Percentiles rank a stretch among this genome's conserved stretches.
phyloP scores from a whole-genome alignment of 2,329 filamentous ascomycete genomes.

The Xylaria sp. region DNA sequence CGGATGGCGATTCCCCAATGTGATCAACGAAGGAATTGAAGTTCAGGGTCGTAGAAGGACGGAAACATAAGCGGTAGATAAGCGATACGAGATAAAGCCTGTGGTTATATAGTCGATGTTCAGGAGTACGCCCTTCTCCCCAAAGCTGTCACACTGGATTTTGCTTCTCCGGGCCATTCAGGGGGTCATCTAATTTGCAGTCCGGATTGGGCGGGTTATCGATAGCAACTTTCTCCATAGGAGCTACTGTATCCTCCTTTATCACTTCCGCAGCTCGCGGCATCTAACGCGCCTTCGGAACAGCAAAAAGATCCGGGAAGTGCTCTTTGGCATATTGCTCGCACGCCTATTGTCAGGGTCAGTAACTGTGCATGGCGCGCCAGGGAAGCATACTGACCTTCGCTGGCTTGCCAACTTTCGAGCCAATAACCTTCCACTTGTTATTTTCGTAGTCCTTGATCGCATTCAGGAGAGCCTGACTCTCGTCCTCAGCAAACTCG shows the following conservation, averaged over 20 bases:
- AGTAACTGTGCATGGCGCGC: constrained; percentile 8
- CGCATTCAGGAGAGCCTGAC: constrained; percentile 74
- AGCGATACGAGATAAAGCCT: neutral
- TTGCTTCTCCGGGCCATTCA: too few relatives aligned
- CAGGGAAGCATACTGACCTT: constrained; percentile 55
- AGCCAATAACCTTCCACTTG: constrained; percentile 96
- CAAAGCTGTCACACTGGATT: neutral
- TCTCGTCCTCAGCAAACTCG: constrained; percentile 94
- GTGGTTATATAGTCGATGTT: constrained; percentile 11
- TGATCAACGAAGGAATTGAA: neutral
- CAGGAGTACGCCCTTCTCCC: neutral
- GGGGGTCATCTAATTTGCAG: neutral
- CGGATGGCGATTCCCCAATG: neutral
- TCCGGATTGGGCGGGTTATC: too few relatives aligned
- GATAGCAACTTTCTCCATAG: too few relatives aligned
- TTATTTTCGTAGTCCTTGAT: constrained; percentile 99
- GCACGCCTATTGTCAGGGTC: constrained; percentile 53
- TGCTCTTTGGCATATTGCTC: constrained; percentile 96
- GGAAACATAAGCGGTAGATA: neutral
- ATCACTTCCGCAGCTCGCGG: neutral
- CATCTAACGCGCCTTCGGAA: constrained; percentile 28
- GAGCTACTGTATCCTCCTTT: too few relatives aligned
- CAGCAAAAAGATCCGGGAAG: constrained; percentile 52
- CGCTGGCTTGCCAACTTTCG: constrained; percentile 95
- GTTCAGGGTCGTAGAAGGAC: neutral